Evolutionary conservation across 768 basidiomycete genomes (phyloP), one percentile per base, ranked within the genome.

Genomic region (Boletus reticulatus): DNA sequence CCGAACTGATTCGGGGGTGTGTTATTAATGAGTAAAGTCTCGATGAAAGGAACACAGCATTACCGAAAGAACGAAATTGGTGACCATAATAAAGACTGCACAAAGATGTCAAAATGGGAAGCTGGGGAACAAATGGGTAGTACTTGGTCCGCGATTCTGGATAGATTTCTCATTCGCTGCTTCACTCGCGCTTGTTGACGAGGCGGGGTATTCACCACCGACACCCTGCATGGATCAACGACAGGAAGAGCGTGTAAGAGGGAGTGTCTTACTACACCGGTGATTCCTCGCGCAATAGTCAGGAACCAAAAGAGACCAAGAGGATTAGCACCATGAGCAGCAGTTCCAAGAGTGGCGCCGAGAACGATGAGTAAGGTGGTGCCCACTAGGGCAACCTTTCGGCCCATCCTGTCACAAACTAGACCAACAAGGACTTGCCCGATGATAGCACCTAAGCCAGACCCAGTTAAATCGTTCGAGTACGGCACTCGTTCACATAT

Each of bases 181-280:
- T 68, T 90, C 88, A 31, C 80, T 81, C 6, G 88, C 87, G 41
- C 80, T 80, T 0, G 85, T 84, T 0, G 84, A 85, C 7, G 84
- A 86, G 9, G 85, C 85, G 1, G 88, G 88, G 68, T 91, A 90
- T 72, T 90, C 88, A 24, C 88, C 88, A 36, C 87, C 87, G 13
- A 88, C 87, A 55, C 88, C 88, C 78, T 85, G 52, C 19, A 39
- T 49, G 17, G 46, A 43, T 62, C 38, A 53, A 43, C 32, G 47
- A 52, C 10, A 54, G 41, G 49, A 22, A 17, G 42, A 27, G 16
- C 12, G 6, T 19, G 14, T 20, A 32, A 42, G 24, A 22, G 20
- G 48, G 43, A 38, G 41, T 42, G 16, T 67, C 80, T 64, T 58
- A 85, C 84, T 44, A 87, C 71, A 19, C 86, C 86, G 24, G 85